Evolutionary conservation across 2,329 filamentous ascomycete species (phyloP), one percentile per base, ranked within the genome.

Genomic region (Cytospora piceae): DNA sequence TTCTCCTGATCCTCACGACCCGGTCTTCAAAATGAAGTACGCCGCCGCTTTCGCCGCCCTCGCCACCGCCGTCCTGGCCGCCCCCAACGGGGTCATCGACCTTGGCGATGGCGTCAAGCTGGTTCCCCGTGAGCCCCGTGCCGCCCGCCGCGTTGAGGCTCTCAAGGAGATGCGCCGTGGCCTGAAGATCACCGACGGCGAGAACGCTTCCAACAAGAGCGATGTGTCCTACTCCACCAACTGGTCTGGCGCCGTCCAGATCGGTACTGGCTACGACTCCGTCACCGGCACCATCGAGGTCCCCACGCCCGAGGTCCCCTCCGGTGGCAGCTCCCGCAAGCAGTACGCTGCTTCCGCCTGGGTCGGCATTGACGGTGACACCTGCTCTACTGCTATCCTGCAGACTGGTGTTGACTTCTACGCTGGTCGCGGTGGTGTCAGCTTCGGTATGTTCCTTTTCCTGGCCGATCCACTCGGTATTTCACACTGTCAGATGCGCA

Each of bases 201-300:
- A 72, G n/a, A 67, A 70, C 37, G 55, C 70, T 17, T 69, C 70
- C 31, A 73, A 78, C 70, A 79, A 76, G 34, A 77, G 76, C 57
- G 72, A 83, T 20, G 79, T 82, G 31, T 69, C 79, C 34, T 87
- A 87, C 76, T 81, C 77, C 66, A 77, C 75, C 71, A 88, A 87
- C 78, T 88, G 86, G 86, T 82, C 85, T 11, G 86, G 86, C 39
- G 83, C 83, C 0, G 83, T 87, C 11, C 79, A 85, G 60, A 81
- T 81, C 39, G 80, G 80, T 53, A 79, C 77, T 11, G 80, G 79
- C 61, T 87, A 82, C 75, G 85, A 78, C 37, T 73, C 76, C n/a
- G 85, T 86, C 29, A 80, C 79, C 4, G 85, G 80, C 22, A 80
- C 81, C 17, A 84, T 88, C 74, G 63, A 60, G 12, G 63, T 58